Evolutionary conservation across 148 eudicot genomes (phyloP).

Genomic region (Salicornia ramosissima): DNA sequence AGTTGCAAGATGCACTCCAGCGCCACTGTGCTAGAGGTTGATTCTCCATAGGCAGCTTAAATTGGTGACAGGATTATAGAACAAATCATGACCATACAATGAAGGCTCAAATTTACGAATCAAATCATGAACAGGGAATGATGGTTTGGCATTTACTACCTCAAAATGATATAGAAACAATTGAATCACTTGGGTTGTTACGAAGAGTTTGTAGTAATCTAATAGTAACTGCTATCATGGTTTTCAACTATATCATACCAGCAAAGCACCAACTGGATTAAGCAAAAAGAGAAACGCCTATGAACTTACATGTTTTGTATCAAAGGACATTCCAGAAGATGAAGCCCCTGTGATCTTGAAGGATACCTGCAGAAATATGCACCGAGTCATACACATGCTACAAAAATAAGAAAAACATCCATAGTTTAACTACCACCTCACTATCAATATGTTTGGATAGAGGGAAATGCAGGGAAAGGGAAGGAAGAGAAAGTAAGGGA

Average conservation of each 20-base stretch:
- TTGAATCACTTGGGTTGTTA: neutral
- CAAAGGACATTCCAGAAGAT: conserved; percentile 79
- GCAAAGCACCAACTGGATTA: conserved; percentile 1
- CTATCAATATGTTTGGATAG: no score
- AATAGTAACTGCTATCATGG: neutral
- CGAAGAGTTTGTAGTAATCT: neutral
- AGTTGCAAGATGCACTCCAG: no score
- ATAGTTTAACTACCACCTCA: no score
- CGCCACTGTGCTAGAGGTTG: no score
- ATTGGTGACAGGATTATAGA: neutral
- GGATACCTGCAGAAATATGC: conserved; percentile 60
- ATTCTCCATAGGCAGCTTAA: neutral
- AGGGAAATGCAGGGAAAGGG: no score
- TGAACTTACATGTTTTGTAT: conserved; percentile 80
- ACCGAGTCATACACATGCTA: neutral
- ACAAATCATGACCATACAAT: neutral
- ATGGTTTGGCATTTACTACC: neutral
- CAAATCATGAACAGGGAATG: neutral
- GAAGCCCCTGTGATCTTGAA: conserved; percentile 91
- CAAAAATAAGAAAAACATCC: no score
- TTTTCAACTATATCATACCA: neutral
- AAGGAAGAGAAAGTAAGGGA: no score
- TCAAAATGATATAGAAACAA: neutral
- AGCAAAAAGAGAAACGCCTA: conserved; percentile 11
- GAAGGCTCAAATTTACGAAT: no score